Evolutionary conservation across 2,329 filamentous ascomycete species (phyloP).

Genomic region (Xylaria multiplex): DNA sequence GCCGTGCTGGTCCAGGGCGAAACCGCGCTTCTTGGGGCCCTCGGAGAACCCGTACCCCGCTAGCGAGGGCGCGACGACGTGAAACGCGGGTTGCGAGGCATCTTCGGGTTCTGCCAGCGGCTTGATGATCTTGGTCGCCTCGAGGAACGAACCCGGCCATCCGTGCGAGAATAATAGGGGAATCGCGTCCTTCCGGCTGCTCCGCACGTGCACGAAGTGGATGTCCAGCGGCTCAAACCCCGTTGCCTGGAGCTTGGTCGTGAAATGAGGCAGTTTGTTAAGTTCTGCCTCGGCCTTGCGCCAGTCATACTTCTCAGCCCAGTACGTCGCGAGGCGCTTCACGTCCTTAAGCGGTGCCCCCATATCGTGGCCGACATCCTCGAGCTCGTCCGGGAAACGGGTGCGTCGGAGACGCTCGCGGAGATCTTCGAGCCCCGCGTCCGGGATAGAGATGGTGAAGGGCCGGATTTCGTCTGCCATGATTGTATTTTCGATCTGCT

Average conservation of each 20-base stretch:
- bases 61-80: conserved; percentile 59
- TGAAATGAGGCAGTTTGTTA: conserved; percentile 70
- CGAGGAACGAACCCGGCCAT: conserved; percentile 69
- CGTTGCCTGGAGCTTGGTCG: conserved; percentile 61
- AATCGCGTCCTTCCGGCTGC: conserved; percentile 55
- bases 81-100: conserved; percentile 51
- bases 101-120: conserved; percentile 42
- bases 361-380: conserved; percentile 44
- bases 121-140: conserved; percentile 65
- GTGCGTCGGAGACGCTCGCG: conserved; percentile 64
- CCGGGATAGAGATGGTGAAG: conserved; percentile 62
- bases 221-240: conserved; percentile 69
- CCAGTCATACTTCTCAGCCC: conserved; percentile 71
- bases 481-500: background rate
- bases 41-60: conserved; percentile 58
- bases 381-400: conserved; percentile 62
- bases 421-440: conserved; percentile 62
- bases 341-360: conserved; percentile 69
- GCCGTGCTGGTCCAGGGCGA: conserved; percentile 66
- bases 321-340: conserved; percentile 66
- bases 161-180: conserved; percentile 47
- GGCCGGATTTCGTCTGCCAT: conserved; percentile 45
- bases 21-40: conserved; percentile 58
- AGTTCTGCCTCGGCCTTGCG: conserved; percentile 65
- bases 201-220: conserved; percentile 69